Evolutionary conservation across 2,329 filamentous ascomycete genomes (phyloP), one percentile per base, ranked within the genome.

Genomic region (Neofusicoccum sp.): DNA sequence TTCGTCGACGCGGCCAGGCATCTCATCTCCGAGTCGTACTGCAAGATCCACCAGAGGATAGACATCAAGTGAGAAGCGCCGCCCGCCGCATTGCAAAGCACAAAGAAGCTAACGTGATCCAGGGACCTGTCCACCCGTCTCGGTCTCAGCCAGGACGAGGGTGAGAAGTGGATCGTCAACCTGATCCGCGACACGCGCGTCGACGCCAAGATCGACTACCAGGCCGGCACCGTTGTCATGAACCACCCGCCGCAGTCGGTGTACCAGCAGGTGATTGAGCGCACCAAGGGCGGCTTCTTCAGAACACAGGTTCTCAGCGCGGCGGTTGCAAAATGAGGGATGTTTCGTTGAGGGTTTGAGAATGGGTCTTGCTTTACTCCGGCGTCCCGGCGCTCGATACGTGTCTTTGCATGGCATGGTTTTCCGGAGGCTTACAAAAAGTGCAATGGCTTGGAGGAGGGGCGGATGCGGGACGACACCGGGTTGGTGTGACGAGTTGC

Each of bases 141-240:
- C 65, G 95, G 94, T 68, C 85, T 99, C 68, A 92, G 90, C 76
- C 89, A 93, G 72, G 92, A 96, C 75, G 95, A 98, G 74, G 95
- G 95, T 73, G 95, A 99, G 87, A 99, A 99, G 85, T 99, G 95
- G 95, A 99, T 99, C 74, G 95, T 99, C 72, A 99, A 99, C 84
- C 86, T 99, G 68, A 99, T 99, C 80, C 90, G 95, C 67, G 95
- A 99, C 81, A 99, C 95, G 29, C 87, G 93, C 67, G 91, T 99
- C 67, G 95, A 99, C 76, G 95, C 95, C 73, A 99, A 99, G 87
- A 98, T 98, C 76, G 95, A 99, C 82, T 97, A 96, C 83, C 92
- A 98, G 84, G 92, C 96, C 81, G 95, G 95, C 75, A 98, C 95
- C 61, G 95, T 99, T 60, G 88, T 98, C 71, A 99, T 99, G 94